Evolutionary conservation across 805 yeast species (phyloP), one percentile per base, ranked within the genome.

Genomic region (Blastobotrys muscicola): DNA sequence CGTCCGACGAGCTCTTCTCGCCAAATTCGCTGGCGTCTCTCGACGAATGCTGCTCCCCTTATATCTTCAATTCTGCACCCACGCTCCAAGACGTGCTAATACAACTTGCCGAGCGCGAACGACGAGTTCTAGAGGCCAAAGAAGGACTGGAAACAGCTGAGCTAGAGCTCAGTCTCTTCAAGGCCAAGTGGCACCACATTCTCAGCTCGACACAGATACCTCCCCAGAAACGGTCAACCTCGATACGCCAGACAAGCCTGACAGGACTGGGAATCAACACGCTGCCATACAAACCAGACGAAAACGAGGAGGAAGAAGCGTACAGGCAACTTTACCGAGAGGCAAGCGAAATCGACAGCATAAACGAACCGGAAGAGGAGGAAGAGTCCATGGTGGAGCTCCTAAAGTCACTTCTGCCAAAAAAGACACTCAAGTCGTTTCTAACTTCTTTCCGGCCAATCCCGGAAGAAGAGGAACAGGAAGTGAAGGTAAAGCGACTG

Each of bases 41-140:
- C 40, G 12, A 14, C 32, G 13, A 42, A 7, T 29, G 23, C 26
- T 20, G 31, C 12, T 53, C 57, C 5, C 55, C 53, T 14, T 51
- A 45, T 35, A 48, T 53, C 12, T 33, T 51, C 10, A 41, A 47
- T 14, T 39, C 57, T 1, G 44, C 47, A 16, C 52, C 56, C 6
- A 50, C 42, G 20, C 47, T 54, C 36, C 64, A 62, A 50, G 62
- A 59, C 36, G 46, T 62, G 9, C 51, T 62, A 29, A 58, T 52
- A 33, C 42, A 50, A 29, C 51, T 62, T 45, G 66, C 66, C 30
- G 49, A 52, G 45, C 60, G 61, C 39, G 65, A 62, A 44, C 57
- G 65, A 8, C 52, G 55, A 29, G 63, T 61, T 15, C 54, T 62
- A 13, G 65, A 61, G 47, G 64, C 65, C 16, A 46, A 48, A 15